Conservation (phyloP, 2,329 filamentous ascomycete genomes). For the Cryphonectria parasitica region DNA sequence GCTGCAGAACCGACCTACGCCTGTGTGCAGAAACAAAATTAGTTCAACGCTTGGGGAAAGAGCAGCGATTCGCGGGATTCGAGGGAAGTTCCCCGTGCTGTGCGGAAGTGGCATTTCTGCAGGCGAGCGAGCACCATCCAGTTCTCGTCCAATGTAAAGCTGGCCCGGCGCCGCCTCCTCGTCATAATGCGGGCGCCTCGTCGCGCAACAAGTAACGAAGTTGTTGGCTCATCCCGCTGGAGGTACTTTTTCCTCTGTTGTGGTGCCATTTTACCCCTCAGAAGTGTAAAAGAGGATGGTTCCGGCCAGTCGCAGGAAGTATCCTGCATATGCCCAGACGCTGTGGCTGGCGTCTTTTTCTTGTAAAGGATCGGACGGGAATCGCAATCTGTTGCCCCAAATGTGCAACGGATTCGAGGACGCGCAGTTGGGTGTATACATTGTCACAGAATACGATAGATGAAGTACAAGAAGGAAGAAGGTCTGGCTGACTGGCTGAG, state of each 20-base stretch:
- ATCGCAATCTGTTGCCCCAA: neutral
- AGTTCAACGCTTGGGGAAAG: neutral
- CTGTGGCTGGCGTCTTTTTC: neutral
- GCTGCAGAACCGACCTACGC: neutral
- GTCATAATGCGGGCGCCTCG: neutral
- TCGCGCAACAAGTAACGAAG: neutral
- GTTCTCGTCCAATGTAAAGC: slow-evolving; percentile 1
- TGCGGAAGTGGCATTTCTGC: neutral
- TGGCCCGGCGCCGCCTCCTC: neutral
- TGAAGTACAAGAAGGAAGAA: neutral
- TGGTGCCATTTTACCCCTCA: neutral
- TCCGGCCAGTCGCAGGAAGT: neutral
- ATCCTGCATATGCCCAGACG: neutral
- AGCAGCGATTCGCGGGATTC: neutral
- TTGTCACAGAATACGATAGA: neutral
- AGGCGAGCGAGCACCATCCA: neutral
- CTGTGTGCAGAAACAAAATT: neutral
- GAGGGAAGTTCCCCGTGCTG: neutral
- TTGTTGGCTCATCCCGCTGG: neutral
- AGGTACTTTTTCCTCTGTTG: neutral
- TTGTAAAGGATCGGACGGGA: neutral
- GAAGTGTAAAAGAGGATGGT: neutral
- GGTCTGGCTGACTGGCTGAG: neutral
- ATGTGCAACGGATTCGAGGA: neutral
- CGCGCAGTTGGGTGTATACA: neutral